Base-by-base conservation (phyloP, 179 eudicot genomes). In the Beta corolliflora region DNA sequence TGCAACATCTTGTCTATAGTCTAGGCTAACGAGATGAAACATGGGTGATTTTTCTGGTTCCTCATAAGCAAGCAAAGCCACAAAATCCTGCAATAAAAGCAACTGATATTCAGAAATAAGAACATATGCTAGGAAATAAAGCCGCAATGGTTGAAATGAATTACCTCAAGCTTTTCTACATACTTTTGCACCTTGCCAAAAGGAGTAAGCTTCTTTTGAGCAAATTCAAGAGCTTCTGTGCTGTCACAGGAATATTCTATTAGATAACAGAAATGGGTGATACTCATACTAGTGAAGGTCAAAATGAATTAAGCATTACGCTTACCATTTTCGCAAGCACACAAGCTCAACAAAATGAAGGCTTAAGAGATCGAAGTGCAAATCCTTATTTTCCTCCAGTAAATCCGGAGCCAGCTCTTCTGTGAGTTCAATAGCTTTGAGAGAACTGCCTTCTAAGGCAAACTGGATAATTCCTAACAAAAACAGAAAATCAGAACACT, bases 31-130 rank as follows among this genome's bases (percentile, higher is more conserved):
- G 9, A 95, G 89, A 86, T 91, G 93, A 81, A 92, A 95, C 93
- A 91, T 91, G 16, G 99, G 99, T 50, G 97, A 91, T 73, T 88
- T 95, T 85, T 94, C 96, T 82, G 99, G 99, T 80, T 95, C 98
- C 78, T 87, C 92, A 76, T 94, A 95, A 77, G 98, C 98, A 81
- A 95, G 88, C 81, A 94, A 88, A 75, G 98, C 93, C 92, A 94
- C 85, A 66, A 91, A 85, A 81, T 95, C 96, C 98, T 95, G 88
- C 83, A 84, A 9, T 69, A 81, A 66, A 19, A 80, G 71, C 59
- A 67, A 64, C 66, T 59, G 63, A 54, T 72, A 10, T 23, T 25
- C 36, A 72, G 19, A 7, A 7, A 14, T 6, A 19, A n/a, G 5
- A 50, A 50, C 10, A 48, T 53, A 52, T 21, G 14, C 18, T 46